A percentile compares a stretch with the other conserved stretches of the same genome.
Conservation (phyloP, 164 flowering plant species). For the Aristolochia californica region DNA sequence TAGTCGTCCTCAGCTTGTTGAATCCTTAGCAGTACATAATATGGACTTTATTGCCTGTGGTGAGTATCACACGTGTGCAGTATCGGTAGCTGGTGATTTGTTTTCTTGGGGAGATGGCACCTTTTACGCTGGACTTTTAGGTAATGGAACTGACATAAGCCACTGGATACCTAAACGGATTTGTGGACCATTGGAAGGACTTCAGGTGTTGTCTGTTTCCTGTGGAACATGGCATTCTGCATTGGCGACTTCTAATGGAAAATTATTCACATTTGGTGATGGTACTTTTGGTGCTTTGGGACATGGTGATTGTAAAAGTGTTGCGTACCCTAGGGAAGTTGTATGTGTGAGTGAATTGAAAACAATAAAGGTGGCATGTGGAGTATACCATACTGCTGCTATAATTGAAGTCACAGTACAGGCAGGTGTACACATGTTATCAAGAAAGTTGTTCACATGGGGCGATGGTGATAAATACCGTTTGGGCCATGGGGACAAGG, state of each 20-base stretch:
- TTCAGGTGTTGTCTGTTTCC: slow-evolving; percentile 59
- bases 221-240: slow-evolving; percentile 91
- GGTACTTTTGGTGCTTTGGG: slow-evolving; percentile 79
- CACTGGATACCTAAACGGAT: slow-evolving; percentile 83
- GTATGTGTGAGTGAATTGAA: slow-evolving; percentile 42
- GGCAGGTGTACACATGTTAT: slow-evolving; percentile 20
- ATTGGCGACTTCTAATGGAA: slow-evolving; percentile 49
- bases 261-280: slow-evolving; percentile 73
- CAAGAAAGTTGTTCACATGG: slow-evolving; percentile 79
- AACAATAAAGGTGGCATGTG: slow-evolving; percentile 67
- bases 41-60: slow-evolving; percentile 76
- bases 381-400: slow-evolving; percentile 84
- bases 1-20: slow-evolving; percentile 63
- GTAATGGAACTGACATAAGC: slow-evolving; percentile 58
- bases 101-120: slow-evolving; percentile 88
- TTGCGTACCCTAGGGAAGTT: slow-evolving; percentile 57
- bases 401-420: slow-evolving; percentile 57
- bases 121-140: slow-evolving; percentile 62
- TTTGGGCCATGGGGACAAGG: slow-evolving; percentile 77
- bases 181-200: slow-evolving; percentile 64
- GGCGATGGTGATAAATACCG: slow-evolving; percentile 78
- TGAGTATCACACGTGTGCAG: slow-evolving; percentile 78
- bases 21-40: slow-evolving; percentile 41
- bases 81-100: slow-evolving; percentile 58
- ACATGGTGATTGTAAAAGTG: slow-evolving; percentile 69